phyloP scores from a whole-genome alignment of 495 filamentous ascomycete species.

The Aspergillus hancockii region DNA sequence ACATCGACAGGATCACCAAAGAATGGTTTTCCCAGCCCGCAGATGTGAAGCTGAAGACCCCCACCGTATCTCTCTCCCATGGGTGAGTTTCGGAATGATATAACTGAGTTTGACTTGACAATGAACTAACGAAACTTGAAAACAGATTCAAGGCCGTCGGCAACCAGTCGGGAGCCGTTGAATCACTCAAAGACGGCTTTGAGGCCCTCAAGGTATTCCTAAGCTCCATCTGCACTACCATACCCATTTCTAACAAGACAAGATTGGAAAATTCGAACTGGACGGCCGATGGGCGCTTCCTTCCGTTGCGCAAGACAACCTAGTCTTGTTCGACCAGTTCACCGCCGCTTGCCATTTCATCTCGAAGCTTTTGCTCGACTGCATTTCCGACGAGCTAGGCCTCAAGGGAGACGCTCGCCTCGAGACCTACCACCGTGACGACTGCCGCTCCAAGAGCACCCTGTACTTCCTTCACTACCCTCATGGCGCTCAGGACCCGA shows the following conservation, averaged over 20 bases:
- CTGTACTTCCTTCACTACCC: conserved; percentile 15
- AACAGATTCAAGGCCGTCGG: conserved; percentile 11
- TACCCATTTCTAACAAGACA: background rate
- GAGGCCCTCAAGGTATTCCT: conserved; percentile 14
- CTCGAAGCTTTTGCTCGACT: conserved; percentile 9
- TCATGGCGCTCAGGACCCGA: background rate
- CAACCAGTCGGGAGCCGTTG: conserved; percentile 1
- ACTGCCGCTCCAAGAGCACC: conserved; percentile 9
- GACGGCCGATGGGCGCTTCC: background rate
- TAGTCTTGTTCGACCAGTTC: conserved; percentile 8
- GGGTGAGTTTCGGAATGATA: background rate
- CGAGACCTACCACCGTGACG: conserved; percentile 8
- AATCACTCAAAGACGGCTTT: background rate
- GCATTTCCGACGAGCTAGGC: conserved; percentile 5
- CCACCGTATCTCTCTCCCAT: background rate
- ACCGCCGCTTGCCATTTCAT: conserved; percentile 8
- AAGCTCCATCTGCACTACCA: background rate
- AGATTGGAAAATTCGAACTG: background rate
- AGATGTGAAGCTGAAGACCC: conserved; percentile 27
- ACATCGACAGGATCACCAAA: conserved; percentile 38
- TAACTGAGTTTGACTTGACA: conserved; percentile 1
- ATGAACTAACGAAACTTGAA: background rate
- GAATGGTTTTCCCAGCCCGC: conserved; percentile 51
- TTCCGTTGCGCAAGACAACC: background rate
- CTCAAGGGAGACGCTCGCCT: conserved; percentile 7